A percentile compares a stretch with the other conserved stretches of the same genome.
Conservation (phyloP, 2,329 filamentous ascomycete genomes). For the Teratosphaeria nubilosa region DNA sequence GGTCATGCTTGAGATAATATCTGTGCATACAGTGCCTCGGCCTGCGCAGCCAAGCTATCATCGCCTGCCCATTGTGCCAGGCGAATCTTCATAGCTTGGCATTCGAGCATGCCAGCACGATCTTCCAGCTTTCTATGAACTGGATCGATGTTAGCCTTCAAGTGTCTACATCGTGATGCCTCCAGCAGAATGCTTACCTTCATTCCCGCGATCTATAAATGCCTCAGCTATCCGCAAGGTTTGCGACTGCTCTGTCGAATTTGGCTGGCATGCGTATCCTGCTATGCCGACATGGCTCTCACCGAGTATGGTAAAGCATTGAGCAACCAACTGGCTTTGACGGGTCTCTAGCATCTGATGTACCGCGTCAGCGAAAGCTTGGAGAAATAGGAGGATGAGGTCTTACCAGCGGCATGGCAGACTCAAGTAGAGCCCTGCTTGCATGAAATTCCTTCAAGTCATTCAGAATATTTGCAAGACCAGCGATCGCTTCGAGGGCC, state of each 20-base stretch:
- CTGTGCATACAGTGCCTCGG: slow-evolving; percentile 15
- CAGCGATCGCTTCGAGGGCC: slow-evolving; percentile 62
- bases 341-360: slow-evolving; percentile 53
- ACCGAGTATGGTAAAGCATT: slow-evolving; percentile 58
- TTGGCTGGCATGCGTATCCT: slow-evolving; percentile 37
- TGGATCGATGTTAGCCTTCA: slow-evolving; percentile 5
- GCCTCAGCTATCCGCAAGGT: slow-evolving; percentile 18
- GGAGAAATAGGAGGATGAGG: neutral
- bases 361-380: neutral
- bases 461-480: slow-evolving; percentile 58
- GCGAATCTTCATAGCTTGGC: slow-evolving; percentile 71
- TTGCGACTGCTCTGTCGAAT: slow-evolving; percentile 15
- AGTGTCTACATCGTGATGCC: neutral
- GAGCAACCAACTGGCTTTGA: slow-evolving; percentile 51
- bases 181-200: slow-evolving; percentile 21
- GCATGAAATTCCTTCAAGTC: slow-evolving; percentile 61
- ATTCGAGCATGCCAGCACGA: slow-evolving; percentile 60
- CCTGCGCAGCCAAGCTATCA: slow-evolving; percentile 11
- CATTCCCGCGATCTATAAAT: slow-evolving; percentile 20
- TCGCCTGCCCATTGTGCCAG: slow-evolving; percentile 64
- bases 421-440: slow-evolving; percentile 53
- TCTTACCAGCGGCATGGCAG: slow-evolving; percentile 59
- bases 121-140: slow-evolving; percentile 60
- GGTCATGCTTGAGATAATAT: slow-evolving; percentile 3
- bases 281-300: slow-evolving; percentile 74